Evolutionary conservation across 169 alveolate genomes (phyloP).

Genomic region (Plasmodium vivax): DNA sequence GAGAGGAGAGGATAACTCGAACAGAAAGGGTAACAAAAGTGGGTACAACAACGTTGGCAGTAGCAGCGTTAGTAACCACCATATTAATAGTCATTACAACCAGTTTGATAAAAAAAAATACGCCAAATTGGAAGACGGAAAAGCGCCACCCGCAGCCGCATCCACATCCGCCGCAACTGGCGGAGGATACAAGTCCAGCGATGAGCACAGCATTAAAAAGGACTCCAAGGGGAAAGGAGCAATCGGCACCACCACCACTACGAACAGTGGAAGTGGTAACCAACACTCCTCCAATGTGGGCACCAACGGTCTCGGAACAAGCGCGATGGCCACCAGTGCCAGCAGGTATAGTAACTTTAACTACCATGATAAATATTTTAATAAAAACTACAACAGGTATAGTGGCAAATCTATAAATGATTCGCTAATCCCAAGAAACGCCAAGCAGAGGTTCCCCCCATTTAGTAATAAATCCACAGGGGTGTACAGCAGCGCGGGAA

Average conservation of each 20-base stretch:
- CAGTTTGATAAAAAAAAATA: slow-evolving; percentile 35
- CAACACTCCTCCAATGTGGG: not conserved
- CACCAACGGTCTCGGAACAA: not conserved
- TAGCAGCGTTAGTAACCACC: not conserved
- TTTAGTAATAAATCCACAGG: slow-evolving; percentile 13
- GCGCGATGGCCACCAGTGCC: not conserved
- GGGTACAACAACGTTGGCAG: not conserved
- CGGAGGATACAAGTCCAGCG: slow-evolving; percentile 22
- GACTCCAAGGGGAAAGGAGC: slow-evolving; percentile 26
- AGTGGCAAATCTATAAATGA: slow-evolving; percentile 37
- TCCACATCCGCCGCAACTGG: not conserved
- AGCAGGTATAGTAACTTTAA: slow-evolving; percentile 50
- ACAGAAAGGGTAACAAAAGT: slow-evolving; percentile 4
- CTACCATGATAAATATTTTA: slow-evolving; percentile 61
- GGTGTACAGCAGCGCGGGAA: slow-evolving; percentile 20
- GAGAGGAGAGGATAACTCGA: slow-evolving; percentile 2
- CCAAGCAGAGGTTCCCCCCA: slow-evolving; percentile 19
- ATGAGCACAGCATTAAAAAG: slow-evolving; percentile 28
- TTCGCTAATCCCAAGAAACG: not conserved
- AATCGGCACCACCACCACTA: not conserved
- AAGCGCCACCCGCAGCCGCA: not conserved
- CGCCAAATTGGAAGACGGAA: slow-evolving; percentile 14
- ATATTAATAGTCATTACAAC: slow-evolving; percentile 28
- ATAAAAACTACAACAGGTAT: slow-evolving; percentile 59
- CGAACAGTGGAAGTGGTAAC: not conserved